Evolutionary conservation across 495 filamentous ascomycete species (phyloP).

Genomic region (Penicillium psychrofluorescens): DNA sequence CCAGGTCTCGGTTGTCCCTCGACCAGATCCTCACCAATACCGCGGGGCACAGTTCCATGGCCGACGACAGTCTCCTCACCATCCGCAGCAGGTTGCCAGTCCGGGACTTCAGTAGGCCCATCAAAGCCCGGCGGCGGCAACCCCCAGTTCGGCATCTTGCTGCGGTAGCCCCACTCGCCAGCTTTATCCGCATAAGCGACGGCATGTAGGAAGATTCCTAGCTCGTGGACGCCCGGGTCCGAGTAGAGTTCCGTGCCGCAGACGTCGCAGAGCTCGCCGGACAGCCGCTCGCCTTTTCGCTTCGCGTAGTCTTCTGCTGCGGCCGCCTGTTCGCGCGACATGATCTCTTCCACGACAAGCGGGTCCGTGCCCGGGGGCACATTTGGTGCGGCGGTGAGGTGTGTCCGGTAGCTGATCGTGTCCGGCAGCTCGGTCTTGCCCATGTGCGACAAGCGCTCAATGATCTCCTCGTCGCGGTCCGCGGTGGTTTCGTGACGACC

Average conservation of each 20-base stretch:
- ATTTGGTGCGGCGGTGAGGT: slow-evolving; percentile 34
- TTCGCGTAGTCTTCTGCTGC: slow-evolving; percentile 82
- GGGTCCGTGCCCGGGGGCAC: slow-evolving; percentile 34
- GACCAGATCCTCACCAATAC: slow-evolving; percentile 6
- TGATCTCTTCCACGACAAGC: slow-evolving; percentile 31
- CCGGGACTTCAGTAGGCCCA: slow-evolving; percentile 50
- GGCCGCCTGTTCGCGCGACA: slow-evolving; percentile 61
- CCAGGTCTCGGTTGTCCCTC: not conserved
- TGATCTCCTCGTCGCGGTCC: slow-evolving; percentile 80
- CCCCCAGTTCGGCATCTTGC: slow-evolving; percentile 78
- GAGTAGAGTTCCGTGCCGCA: slow-evolving; percentile 87
- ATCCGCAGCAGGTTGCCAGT: slow-evolving; percentile 28
- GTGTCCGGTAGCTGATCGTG: slow-evolving; percentile 68
- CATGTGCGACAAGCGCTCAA: slow-evolving; percentile 78
- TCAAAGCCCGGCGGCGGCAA: slow-evolving; percentile 58
- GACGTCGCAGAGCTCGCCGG: slow-evolving; percentile 69
- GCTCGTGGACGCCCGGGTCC: slow-evolving; percentile 81
- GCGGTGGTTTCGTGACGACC: slow-evolving; percentile 60
- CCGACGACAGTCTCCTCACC: slow-evolving; percentile 31
- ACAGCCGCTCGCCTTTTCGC: slow-evolving; percentile 77
- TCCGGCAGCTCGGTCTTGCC: slow-evolving; percentile 88
- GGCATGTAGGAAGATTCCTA: slow-evolving; percentile 90
- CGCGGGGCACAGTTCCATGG: slow-evolving; percentile 25
- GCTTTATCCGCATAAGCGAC: slow-evolving; percentile 74
- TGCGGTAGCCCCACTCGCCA: slow-evolving; percentile 81